Evolutionary conservation across 2,329 filamentous ascomycete genomes (phyloP), one percentile per base, ranked within the genome.

Genomic region (Emmonsiellopsis sp.): DNA sequence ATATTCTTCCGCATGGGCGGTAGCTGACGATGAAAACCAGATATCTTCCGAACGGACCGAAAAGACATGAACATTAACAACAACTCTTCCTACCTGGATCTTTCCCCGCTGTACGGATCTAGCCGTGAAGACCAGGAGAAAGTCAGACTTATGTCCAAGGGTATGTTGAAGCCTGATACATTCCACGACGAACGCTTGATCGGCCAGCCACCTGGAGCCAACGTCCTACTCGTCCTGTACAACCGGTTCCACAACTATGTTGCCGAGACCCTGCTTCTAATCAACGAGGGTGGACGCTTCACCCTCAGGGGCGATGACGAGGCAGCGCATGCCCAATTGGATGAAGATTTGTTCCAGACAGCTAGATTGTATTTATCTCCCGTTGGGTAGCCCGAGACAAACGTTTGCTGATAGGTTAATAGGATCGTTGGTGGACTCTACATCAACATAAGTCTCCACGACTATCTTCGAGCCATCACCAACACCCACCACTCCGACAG

Each of bases 1-100:
- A 6, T 5, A 11, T 13, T 17, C 6, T 36, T 33, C 33, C 33
- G 7, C 13, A 7, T 36, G 36, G 39, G 32, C 3, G 27, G n/a
- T 27, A 14, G 10, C 5, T 34, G 37, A 21, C 52, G 27, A 52
- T 47, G 42, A 8, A 6, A 14, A 44, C 6, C 27, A 58, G 61
- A 76, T 57, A 70, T 76, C 39, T 77, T 76, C 57, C 65, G 70
- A 32, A 73, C 64, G 1, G 63, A 68, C 51, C 49, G 57, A 7
- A 36, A 39, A 5, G 63, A 68, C 65, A 63, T 32, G 57, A 70
- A 56, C 60, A 67, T 57, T 57, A 60, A 49, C 48, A 67, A 70
- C 14, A 70, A 61, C 0, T 75, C 73, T 0, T 77, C 74, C 0
- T 77, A 76, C 53, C 63, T 76, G 4, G 74, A 77, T 52, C 60